Conservation (phyloP, 495 filamentous ascomycete genomes). For the Talaromyces adpressus region DNA sequence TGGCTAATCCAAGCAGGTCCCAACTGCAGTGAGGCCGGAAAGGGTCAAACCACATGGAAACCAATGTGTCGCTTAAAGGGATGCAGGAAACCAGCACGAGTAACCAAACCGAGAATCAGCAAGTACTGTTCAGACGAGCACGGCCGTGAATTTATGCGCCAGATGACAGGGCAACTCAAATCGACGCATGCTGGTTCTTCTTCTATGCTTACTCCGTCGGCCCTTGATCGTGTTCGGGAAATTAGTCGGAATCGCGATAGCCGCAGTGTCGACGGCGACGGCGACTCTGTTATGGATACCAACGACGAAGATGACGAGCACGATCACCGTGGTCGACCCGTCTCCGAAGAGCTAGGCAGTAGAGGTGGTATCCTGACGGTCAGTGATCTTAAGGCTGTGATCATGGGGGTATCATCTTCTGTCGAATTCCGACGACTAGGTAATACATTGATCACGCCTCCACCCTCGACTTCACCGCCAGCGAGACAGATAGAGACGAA, state of each 20-base stretch:
- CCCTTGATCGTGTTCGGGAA: background rate
- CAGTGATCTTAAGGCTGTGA: conserved; percentile 49
- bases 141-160: conserved; percentile 50
- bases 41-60: conserved; percentile 58
- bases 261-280: conserved; percentile 12
- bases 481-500: conserved; percentile 9
- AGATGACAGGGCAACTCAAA: conserved; percentile 23
- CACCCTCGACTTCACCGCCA: conserved; percentile 14
- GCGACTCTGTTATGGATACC: conserved; percentile 16
- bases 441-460: conserved; percentile 37
- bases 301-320: conserved; percentile 22
- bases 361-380: conserved; percentile 51
- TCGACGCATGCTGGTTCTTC: conserved; percentile 7
- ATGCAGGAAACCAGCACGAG: conserved; percentile 56
- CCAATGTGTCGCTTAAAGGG: conserved; percentile 56
- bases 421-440: conserved; percentile 53
- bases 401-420: conserved; percentile 38
- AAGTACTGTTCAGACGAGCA: conserved; percentile 70
- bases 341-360: conserved; percentile 40
- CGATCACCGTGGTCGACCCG: background rate
- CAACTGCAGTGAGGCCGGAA: conserved; percentile 47
- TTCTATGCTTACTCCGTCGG: conserved; percentile 7
- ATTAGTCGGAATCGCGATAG: conserved; percentile 8
- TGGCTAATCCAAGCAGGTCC: conserved; percentile 36
- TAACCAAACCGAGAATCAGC: conserved; percentile 38